Base-by-base conservation (phyloP, 768 basidiomycete species). In the Leccinum ochraceum region DNA sequence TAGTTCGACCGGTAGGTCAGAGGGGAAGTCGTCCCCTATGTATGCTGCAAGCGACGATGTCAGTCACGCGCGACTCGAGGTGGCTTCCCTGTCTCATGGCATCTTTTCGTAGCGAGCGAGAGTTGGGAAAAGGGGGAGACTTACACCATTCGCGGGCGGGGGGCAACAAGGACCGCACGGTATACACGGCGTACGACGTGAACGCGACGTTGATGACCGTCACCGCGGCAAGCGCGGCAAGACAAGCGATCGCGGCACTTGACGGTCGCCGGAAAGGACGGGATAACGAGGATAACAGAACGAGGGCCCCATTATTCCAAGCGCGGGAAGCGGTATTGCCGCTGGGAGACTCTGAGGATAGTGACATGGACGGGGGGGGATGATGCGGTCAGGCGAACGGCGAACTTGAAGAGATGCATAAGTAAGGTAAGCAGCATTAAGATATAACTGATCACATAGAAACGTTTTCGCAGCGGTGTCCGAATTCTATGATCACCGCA, bases 1-100 rank as follows among this genome's bases (percentile, higher is more conserved):
- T 50, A 76, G 58, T 5, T 63, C 58, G 26, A 76, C 13, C 0
- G 75, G 75, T 0, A 76, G 67, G n/a, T 73, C 71, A 10, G 74
- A 66, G 14, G 75, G 71, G 30, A 67, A 71, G 56, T 72, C 72
- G 7, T 71, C 64, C 10, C 71, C 74, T n/a, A 70, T 51, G 60
- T 73, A 76, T 6, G 61, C 74, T 74, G 22, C 9, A n/a, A 44
- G 9, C 6, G 44, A 46, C 10, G 34, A 34, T 20, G 26, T 28
- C 9, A 30, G 50, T 51, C 26, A 14, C 13, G 13, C 26, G 10
- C 13, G 13, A 62, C 37, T 13, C 20, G n/a, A 2, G 51, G 37
- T 7, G 7, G 3, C 9, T 16, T 44, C n/a, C 42, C 42, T 5
- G 1, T 20, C 44, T 46, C 44, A 22, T 6, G 34, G 0, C 34